Evolutionary conservation across 2,329 filamentous ascomycete species (phyloP), one percentile per base, ranked within the genome.

Genomic region (Ceratocystiopsis sp.): DNA sequence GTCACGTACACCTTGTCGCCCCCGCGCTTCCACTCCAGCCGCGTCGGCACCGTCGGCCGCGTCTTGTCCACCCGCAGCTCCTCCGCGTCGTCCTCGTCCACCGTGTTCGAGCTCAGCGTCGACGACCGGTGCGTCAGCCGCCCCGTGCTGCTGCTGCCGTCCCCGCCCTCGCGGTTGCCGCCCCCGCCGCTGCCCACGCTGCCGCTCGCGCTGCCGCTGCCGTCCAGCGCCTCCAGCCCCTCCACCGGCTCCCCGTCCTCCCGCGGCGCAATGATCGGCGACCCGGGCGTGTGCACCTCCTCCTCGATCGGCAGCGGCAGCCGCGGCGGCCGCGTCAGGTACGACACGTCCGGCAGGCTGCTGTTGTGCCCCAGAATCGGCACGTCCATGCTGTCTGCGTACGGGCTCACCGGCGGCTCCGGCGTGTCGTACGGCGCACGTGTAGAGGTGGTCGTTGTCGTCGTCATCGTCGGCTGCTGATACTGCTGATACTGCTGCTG

Each of bases 1-100:
- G 91, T 98, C 38, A 98, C 86, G 59, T 94, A 98, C 50, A 96
- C 77, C 61, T 87, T 93, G 45, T 93, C 83, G 46, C 84, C 87
- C 42, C 77, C 76, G 10, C 75, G 73, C 50, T 73, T 73, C 91
- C 91, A 98, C 61, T 93, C 83, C 46, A 98, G 76, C 45, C 73
- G 66, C 2, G 84, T 93, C 2, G 85, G 84, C 37, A 96, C 83
- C 9, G 83, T 83, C 35, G 82, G 80, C 48, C 79, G 73, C 16
- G 76, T 77, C 60, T 80, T 81, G 54, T 84, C 79, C 33, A 83
- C 75, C 35, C 78, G 72, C 55, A 89, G 70, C 47, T 82, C 71
- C 40, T 91, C 81, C 40, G 93, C 86, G 42, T 93, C 86, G 14
- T 52, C 51, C 17, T 53, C 49, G 17, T 51, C 48, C 3, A 78